Base-by-base conservation (phyloP, 805 yeast genomes). In the Suhomyces xylopsoci region DNA sequence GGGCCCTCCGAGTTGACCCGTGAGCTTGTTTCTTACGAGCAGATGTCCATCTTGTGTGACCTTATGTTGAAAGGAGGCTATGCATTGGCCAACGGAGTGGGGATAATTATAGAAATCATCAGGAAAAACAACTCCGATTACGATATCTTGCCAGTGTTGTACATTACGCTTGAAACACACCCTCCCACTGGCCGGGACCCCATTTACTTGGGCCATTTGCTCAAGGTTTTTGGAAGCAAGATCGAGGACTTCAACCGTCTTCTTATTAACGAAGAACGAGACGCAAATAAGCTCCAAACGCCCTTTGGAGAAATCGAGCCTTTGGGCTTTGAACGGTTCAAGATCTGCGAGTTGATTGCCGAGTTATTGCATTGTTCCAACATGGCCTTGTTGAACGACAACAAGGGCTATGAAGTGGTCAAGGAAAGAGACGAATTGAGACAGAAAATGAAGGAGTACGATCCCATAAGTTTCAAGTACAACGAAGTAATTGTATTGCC, bases 121-220 rank as follows among this genome's bases (percentile, higher is more conserved):
- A 60, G 80, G 19, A 76, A 76, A 51, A 76, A 76, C 56, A 76
- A 76, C 55, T 73, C 78, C 17, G 80, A 76, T 57, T 76, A 76
- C 55, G 80, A 76, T 57, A 68, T 74, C 50, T 67, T 76, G 47
- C 79, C 79, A 1, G 76, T 76, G 42, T 65, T 76, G 48, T 74
- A 76, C 59, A 74, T 74, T 50, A 74, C 78, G 1, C 64, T 76
- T 44, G 79, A 74, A 50, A 68, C 75, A 51, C 79, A 76, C 53
- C 79, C 79, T 7, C 80, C 80, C 14, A 74, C 78, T 5, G 78
- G 79, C 9, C 67, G 80, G 54, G 80, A 76, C 57, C 78, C 80
- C 1, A 76, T 76, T 47, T 76, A 74, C 58, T 64, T 76, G 54
- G 80, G 80, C 5, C 77, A 74, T 56, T 64, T 76, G 52, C 62